Percentiles rank a stretch among this genome's conserved stretches.
Evolutionary conservation across 805 yeast genomes (phyloP).

Genomic region (Aciculoconidium aculeatum): DNA sequence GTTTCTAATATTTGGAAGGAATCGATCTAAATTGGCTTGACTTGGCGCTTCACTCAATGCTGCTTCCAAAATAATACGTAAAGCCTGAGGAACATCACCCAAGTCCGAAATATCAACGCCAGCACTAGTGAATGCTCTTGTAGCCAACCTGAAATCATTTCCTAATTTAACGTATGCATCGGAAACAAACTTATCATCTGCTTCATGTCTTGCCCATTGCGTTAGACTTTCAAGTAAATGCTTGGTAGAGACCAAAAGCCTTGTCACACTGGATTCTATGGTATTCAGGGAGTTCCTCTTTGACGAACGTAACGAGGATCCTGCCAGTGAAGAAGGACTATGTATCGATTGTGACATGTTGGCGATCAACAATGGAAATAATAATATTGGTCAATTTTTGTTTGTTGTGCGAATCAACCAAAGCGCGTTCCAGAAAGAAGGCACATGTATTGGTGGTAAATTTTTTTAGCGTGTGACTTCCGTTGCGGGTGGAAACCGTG

Average conservation of each 20-base stretch:
- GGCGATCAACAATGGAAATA: too few species aligned
- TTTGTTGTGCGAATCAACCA: too few species aligned
- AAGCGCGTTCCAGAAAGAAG: too few species aligned
- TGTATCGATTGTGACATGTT: neutral
- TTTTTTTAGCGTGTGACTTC: too few species aligned
- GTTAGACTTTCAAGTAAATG: slow-evolving; percentile 80
- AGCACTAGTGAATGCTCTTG: slow-evolving; percentile 69
- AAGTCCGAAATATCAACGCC: slow-evolving; percentile 80
- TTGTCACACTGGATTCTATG: slow-evolving; percentile 72
- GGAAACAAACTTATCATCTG: slow-evolving; percentile 78
- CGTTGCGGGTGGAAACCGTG: too few species aligned
- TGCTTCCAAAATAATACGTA: slow-evolving; percentile 75
- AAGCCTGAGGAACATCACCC: slow-evolving; percentile 83
- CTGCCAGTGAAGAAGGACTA: slow-evolving; percentile 5
- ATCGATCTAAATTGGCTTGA: slow-evolving; percentile 72
- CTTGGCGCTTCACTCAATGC: slow-evolving; percentile 83
- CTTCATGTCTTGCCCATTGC: slow-evolving; percentile 82
- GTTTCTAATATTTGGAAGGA: slow-evolving; percentile 77
- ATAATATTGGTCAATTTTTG: too few species aligned
- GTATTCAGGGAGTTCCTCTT: slow-evolving; percentile 34
- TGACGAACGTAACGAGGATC: slow-evolving; percentile 7
- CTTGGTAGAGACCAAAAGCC: slow-evolving; percentile 81
- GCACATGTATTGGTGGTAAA: too few species aligned
- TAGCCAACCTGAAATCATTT: slow-evolving; percentile 84
- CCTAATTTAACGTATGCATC: slow-evolving; percentile 89